Conservation (phyloP, 2,329 filamentous ascomycete genomes). For the Colletotrichum tofieldiae region DNA sequence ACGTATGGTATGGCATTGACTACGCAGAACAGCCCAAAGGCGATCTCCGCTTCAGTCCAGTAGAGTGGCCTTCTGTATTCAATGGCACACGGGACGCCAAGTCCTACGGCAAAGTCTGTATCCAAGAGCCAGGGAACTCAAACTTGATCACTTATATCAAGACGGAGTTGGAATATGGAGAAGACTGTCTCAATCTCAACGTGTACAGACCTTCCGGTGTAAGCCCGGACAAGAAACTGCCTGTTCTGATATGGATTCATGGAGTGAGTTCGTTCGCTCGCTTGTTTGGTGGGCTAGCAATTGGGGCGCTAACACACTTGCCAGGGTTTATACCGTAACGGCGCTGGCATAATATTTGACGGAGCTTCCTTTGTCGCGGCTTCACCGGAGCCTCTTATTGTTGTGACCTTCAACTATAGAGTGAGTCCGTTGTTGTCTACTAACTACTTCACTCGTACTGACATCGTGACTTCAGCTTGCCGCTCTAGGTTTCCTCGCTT, state of each 20-base stretch:
- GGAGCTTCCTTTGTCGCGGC: slow-evolving; percentile 47
- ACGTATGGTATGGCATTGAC: slow-evolving; percentile 32
- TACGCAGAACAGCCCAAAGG: slow-evolving; percentile 21
- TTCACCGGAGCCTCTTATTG: slow-evolving; percentile 47
- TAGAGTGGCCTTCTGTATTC: slow-evolving; percentile 11
- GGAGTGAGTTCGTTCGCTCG: slow-evolving; percentile 26
- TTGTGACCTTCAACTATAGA: slow-evolving; percentile 50
- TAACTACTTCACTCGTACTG: accelerated
- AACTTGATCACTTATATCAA: slow-evolving; percentile 26
- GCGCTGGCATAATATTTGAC: slow-evolving; percentile 39
- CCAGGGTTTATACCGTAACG: slow-evolving; percentile 26
- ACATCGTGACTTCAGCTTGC: not conserved
- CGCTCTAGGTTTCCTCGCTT: slow-evolving; percentile 62
- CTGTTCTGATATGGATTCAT: slow-evolving; percentile 42
- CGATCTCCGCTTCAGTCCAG: slow-evolving; percentile 3
- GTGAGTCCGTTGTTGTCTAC: not conserved
- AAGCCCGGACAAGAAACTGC: slow-evolving; percentile 35
- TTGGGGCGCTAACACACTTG: not conserved
- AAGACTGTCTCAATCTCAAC: slow-evolving; percentile 39
- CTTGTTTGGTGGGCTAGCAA: too few species aligned
- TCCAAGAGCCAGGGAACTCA: slow-evolving; percentile 29
- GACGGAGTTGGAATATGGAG: slow-evolving; percentile 7
- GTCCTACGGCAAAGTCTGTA: slow-evolving; percentile 25
- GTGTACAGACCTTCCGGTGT: slow-evolving; percentile 30
- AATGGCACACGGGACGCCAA: slow-evolving; percentile 18